Evolutionary conservation across 2,329 filamentous ascomycete species (phyloP).

Genomic region (Aspergillus latus): DNA sequence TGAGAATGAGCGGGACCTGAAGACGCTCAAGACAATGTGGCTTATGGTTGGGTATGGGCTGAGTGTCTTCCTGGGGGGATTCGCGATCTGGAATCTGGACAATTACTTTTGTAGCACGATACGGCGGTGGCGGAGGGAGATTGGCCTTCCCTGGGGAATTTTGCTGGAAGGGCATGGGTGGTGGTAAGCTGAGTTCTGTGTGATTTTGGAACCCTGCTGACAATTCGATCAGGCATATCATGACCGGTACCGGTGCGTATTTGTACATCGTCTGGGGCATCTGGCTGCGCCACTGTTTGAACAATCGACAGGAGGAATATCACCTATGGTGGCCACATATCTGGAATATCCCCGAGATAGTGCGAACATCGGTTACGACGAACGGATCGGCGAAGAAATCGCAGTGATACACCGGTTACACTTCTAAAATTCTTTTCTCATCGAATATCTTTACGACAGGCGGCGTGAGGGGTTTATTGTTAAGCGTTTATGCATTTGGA

Average conservation of each 20-base stretch:
- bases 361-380: conserved; percentile 31
- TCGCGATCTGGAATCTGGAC: conserved; percentile 75
- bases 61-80: conserved; percentile 70
- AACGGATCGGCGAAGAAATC: conserved; percentile 35
- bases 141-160: conserved; percentile 78
- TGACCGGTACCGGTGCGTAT: conserved; percentile 81
- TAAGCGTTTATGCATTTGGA: conserved; percentile 2
- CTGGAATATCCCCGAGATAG: conserved; percentile 58
- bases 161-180: conserved; percentile 71
- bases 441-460: not conserved
- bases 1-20: conserved; percentile 56
- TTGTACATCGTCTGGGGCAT: conserved; percentile 82
- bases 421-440: not conserved
- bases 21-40: conserved; percentile 71
- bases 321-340: conserved; percentile 67
- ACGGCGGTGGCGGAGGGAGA: conserved; percentile 62
- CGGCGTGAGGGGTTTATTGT: not conserved
- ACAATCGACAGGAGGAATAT: conserved; percentile 70
- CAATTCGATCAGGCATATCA: conserved; percentile 61
- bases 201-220: conserved; percentile 3
- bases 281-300: conserved; percentile 75
- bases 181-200: conserved; percentile 53
- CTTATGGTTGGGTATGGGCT: conserved; percentile 69
- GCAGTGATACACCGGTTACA: conserved; percentile 16
- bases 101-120: conserved; percentile 71